Evolutionary conservation across 163 green algal species (phyloP), one percentile per base, ranked within the genome.

Genomic region (Coccomyxa subellipsoidea): DNA sequence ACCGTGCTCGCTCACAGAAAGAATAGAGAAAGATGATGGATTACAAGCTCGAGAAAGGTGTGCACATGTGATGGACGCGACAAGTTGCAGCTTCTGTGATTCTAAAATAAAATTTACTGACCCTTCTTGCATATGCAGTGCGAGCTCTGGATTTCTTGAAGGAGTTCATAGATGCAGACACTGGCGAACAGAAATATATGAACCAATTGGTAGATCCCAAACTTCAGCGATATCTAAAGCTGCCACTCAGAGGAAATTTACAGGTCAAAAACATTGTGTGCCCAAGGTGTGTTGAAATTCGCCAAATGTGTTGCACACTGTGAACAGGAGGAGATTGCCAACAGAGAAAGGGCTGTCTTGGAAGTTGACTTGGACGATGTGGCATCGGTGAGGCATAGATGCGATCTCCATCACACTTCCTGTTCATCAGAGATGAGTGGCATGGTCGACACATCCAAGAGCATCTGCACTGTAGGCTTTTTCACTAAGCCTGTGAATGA

Each of bases 241-340:
- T n/a, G n/a, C n/a, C n/a, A n/a, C n/a, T n/a, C n/a, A n/a, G n/a
- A n/a, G n/a, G n/a, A n/a, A n/a, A n/a, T n/a, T n/a, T n/a, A n/a
- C n/a, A n/a, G n/a, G n/a, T n/a, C n/a, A n/a, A n/a, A n/a, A n/a
- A n/a, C n/a, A n/a, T n/a, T n/a, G n/a, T n/a, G n/a, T n/a, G n/a
- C n/a, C n/a, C n/a, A n/a, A n/a, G n/a, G n/a, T n/a, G n/a, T n/a
- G n/a, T n/a, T n/a, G n/a, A n/a, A n/a, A n/a, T n/a, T n/a, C n/a
- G n/a, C n/a, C n/a, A n/a, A n/a, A n/a, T n/a, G n/a, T 59, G 47
- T 59, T 18, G 23, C 23, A 12, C 47, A 59, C 47, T 59, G 47
- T 18, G 4, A 59, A 85, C 94, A 98, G 95, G 92, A 97, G 95
- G 88, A 94, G 21, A 94, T 98, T 34, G 88, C 93, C 15, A 97